Conservation (phyloP, 371 early-diverging fungal genomes). For the Amoeboaphelidium protococcarum region DNA sequence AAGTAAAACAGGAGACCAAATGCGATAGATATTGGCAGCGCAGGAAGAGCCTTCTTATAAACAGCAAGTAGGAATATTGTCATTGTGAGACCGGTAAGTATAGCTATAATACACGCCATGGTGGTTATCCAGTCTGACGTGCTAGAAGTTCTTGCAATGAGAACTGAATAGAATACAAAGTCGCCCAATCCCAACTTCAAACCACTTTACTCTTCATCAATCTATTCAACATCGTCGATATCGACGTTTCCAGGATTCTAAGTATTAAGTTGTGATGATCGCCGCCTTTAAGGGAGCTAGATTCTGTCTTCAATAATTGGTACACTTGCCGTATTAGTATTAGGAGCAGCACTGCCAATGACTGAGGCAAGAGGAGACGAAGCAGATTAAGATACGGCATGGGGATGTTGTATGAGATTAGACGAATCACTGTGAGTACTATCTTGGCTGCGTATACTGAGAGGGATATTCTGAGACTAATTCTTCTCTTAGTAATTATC, state of each 20-base stretch:
- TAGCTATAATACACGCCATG: neutral
- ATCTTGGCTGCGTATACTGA: neutral
- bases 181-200: slow-evolving; percentile 63
- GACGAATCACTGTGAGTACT: neutral
- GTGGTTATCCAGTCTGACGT: neutral
- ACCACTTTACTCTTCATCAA: slow-evolving; percentile 25
- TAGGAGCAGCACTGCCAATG: neutral
- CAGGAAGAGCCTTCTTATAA: slow-evolving; percentile 53
- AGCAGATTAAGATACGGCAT: neutral
- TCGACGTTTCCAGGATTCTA: neutral
- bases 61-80: slow-evolving; percentile 60
- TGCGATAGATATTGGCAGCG: slow-evolving; percentile 58
- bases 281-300: neutral
- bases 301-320: neutral
- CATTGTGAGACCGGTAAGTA: slow-evolving; percentile 28
- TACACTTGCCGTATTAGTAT: neutral
- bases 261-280: neutral
- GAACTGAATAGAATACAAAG: slow-evolving; percentile 66
- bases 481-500: neutral
- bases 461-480: neutral
- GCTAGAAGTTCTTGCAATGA: slow-evolving; percentile 47
- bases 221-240: slow-evolving; percentile 6
- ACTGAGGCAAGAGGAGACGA: too few species aligned
- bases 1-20: slow-evolving; percentile 62
- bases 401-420: neutral